Conservation (phyloP, 176 grass and related monocot species). For the Musa beccarii region DNA sequence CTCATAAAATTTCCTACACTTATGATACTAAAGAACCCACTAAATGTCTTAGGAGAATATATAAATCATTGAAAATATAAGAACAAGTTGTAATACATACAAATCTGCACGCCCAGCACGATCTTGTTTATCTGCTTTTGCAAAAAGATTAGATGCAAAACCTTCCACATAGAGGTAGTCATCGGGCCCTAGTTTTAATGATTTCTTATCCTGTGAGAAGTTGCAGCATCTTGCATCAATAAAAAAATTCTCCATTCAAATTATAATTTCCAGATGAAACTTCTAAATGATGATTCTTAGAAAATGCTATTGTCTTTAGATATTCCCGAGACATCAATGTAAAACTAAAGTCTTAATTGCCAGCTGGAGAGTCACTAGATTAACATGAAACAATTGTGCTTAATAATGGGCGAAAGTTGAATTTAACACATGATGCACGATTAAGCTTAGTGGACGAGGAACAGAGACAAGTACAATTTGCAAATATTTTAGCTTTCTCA, state of each 20-base stretch:
- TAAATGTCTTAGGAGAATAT: not conserved
- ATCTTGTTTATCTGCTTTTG: conserved; percentile 99
- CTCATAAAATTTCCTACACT: not conserved
- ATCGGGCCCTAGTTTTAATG: conserved; percentile 56
- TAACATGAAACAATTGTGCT: not conserved
- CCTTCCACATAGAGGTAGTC: conserved; percentile 88
- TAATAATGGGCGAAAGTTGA: no score
- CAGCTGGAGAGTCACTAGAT: not conserved
- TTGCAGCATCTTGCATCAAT: not conserved
- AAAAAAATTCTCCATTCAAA: not conserved
- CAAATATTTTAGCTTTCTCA: no score
- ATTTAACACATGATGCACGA: no score
- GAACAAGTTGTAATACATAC: conserved; percentile 29
- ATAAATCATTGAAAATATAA: not conserved
- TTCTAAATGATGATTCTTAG: not conserved
- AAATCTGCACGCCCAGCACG: conserved; percentile 86
- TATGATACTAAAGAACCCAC: conserved; percentile 1
- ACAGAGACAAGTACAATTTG: no score
- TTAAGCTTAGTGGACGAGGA: no score
- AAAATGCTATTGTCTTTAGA: not conserved
- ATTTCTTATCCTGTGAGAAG: conserved; percentile 69
- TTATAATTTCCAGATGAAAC: not conserved
- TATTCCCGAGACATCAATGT: not conserved
- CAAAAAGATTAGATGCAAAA: conserved; percentile 86
- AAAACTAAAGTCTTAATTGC: not conserved